phyloP scores from a whole-genome alignment of 331 rosid species.

The Malus hybrid region DNA sequence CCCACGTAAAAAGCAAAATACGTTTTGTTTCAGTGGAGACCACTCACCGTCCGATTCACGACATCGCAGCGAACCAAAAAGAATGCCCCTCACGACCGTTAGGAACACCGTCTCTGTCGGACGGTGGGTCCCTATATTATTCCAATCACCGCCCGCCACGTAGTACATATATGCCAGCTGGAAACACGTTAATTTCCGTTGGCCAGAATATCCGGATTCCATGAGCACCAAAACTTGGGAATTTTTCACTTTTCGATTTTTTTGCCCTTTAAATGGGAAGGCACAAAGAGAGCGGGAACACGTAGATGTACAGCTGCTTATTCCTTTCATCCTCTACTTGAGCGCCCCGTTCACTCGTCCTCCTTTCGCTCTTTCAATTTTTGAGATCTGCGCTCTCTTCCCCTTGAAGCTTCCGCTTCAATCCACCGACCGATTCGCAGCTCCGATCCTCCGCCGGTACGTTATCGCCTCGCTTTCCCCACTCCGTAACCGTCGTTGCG shows the following conservation, averaged over 20 bases:
- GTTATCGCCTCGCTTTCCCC: constrained; percentile 8
- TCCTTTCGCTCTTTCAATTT: background rate
- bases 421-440: background rate
- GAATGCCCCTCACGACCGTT: constrained; percentile 24
- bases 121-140: background rate
- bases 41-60: constrained; percentile 12
- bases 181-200: constrained; percentile 18
- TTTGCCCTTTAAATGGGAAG: constrained; percentile 21
- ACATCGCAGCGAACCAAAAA: background rate
- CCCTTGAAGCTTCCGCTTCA: constrained; percentile 2
- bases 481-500: constrained; percentile 4
- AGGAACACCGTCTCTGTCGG: constrained; percentile 27
- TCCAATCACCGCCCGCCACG: constrained; percentile 19
- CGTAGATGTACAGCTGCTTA: background rate
- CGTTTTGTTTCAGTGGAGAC: background rate
- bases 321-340: constrained; percentile 29
- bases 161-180: background rate
- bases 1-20: background rate
- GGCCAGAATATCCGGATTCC: constrained; percentile 43
- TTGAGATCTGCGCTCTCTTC: constrained; percentile 39
- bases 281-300: constrained; percentile 36
- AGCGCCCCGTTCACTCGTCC: constrained; percentile 6
- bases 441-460: constrained; percentile 5
- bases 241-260: background rate
- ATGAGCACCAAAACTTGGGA: background rate